These are phyloP conservation scores for Parafenestella ontariensis DNA, from an alignment of 2,329 filamentous ascomycete species.

Conservation along the genomic window DNA sequence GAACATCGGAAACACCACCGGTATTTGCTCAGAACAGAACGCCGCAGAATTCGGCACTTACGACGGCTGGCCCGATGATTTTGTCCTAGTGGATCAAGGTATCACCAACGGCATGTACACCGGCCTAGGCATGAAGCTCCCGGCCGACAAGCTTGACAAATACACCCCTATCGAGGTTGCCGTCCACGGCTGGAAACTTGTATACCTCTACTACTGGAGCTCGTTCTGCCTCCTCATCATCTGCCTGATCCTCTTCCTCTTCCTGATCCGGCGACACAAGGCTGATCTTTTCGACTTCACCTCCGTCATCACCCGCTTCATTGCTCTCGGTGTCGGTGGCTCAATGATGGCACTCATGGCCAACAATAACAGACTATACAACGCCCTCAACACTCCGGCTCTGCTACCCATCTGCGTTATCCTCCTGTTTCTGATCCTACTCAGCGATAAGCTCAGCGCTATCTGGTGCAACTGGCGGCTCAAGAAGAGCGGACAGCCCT, in stretches of 20 bases:
- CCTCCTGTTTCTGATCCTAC: slow-evolving; percentile 44
- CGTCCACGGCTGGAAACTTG: slow-evolving; percentile 36
- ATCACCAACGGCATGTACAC: slow-evolving; percentile 43
- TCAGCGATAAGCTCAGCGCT: slow-evolving; percentile 40
- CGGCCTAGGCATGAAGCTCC: slow-evolving; percentile 45
- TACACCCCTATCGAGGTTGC: slow-evolving; percentile 35
- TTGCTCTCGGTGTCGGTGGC: slow-evolving; percentile 35
- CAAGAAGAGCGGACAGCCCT: slow-evolving; percentile 39
- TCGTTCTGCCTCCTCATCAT: slow-evolving; percentile 46
- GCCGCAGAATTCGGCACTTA: slow-evolving; percentile 15
- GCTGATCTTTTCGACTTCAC: slow-evolving; percentile 51
- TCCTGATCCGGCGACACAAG: slow-evolving; percentile 50
- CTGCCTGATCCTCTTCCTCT: slow-evolving; percentile 48
- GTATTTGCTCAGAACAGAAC: slow-evolving; percentile 39
- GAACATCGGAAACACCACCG: slow-evolving; percentile 38
- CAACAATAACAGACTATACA: slow-evolving; percentile 26
- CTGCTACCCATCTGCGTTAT: slow-evolving; percentile 46
- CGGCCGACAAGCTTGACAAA: slow-evolving; percentile 34
- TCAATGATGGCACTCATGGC: slow-evolving; percentile 40
- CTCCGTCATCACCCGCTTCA: slow-evolving; percentile 40
- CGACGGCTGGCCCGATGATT: slow-evolving; percentile 24
- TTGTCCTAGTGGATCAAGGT: slow-evolving; percentile 26
- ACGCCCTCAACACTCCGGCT: slow-evolving; percentile 39
- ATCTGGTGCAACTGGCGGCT: slow-evolving; percentile 40
- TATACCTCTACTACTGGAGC: slow-evolving; percentile 50